Percentiles rank a stretch among this genome's conserved stretches.
phyloP scores from a whole-genome alignment of 2,329 filamentous ascomycete species.

The Exophiala sp. region DNA sequence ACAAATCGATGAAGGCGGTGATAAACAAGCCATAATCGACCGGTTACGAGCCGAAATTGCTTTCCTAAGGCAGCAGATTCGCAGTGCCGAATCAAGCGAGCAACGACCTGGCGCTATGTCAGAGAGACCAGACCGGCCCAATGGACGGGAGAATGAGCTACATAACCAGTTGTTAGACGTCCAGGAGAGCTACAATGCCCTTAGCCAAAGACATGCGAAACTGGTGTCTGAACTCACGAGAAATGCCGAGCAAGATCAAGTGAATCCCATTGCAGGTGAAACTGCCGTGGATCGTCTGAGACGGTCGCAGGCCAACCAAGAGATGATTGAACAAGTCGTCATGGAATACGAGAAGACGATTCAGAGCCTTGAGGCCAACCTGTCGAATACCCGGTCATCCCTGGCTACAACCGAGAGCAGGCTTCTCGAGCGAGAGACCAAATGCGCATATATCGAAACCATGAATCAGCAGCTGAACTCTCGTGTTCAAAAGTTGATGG shows the following conservation, averaged over 20 bases:
- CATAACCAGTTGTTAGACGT: conserved; percentile 89
- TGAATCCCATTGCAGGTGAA: conserved; percentile 62
- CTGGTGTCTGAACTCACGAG: conserved; percentile 89
- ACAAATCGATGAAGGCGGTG: conserved; percentile 76
- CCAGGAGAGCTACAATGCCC: conserved; percentile 88
- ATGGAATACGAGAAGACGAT: conserved; percentile 99
- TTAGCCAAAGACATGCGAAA: conserved; percentile 90
- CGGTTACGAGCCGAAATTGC: conserved; percentile 87
- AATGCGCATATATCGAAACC: conserved; percentile 86
- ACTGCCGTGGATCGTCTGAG: conserved; percentile 81
- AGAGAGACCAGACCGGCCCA: conserved; percentile 71
- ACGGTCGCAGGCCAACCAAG: conserved; percentile 89
- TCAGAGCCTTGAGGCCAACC: conserved; percentile 81
- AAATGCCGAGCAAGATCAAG: conserved; percentile 58
- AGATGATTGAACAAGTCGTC: conserved; percentile 92
- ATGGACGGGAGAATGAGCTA: conserved; percentile 79
- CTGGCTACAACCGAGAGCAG: conserved; percentile 79
- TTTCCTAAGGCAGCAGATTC: conserved; percentile 89
- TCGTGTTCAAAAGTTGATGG: conserved; percentile 85
- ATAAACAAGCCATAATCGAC: conserved; percentile 91
- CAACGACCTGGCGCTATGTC: conserved; percentile 50
- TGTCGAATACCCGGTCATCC: conserved; percentile 79
- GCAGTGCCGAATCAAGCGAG: conserved; percentile 66
- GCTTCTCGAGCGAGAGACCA: conserved; percentile 87
- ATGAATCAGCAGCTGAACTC: conserved; percentile 84